Percentiles rank a stretch among this genome's conserved stretches.
Conservation (phyloP, 1,284 basidiomycete genomes). For the Leccinum angustisporum region DNA sequence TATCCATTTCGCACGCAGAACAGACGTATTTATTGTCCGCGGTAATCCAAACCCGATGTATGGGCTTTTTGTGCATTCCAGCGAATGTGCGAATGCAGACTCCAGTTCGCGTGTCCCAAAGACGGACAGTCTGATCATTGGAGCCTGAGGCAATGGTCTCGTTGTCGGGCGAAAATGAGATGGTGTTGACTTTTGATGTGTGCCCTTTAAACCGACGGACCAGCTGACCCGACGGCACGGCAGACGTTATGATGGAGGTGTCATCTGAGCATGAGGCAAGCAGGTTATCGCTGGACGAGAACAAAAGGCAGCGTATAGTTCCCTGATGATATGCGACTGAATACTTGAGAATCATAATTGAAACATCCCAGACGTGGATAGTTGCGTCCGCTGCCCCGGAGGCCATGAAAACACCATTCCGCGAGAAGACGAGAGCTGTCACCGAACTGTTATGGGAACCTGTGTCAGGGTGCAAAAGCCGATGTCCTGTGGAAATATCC, state of each 20-base stretch:
- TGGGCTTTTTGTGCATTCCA: conserved; percentile 16
- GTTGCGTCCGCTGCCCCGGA: conserved; percentile 19
- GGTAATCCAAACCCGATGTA: conserved; percentile 21
- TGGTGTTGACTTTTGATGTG: conserved; percentile 12
- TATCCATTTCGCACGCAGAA: conserved; percentile 14
- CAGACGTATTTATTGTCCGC: conserved; percentile 18
- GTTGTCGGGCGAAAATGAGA: conserved; percentile 24
- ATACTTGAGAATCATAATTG: conserved; percentile 2
- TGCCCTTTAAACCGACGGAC: conserved; percentile 14
- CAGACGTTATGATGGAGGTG: conserved; percentile 15
- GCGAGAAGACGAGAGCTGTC: conserved; percentile 15
- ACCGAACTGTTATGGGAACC: conserved; percentile 9
- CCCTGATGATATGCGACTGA: conserved; percentile 13
- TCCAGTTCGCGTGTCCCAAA: conserved; percentile 27
- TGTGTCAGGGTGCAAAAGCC: conserved; percentile 2
- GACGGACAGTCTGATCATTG: conserved; percentile 19
- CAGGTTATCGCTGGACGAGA: conserved; percentile 13
- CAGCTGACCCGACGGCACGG: conserved; percentile 10
- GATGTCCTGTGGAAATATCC: conserved; percentile 23
- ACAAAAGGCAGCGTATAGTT: conserved; percentile 13
- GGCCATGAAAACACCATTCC: conserved; percentile 11
- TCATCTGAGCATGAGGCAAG: conserved; percentile 28
- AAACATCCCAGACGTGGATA: conserved; percentile 17
- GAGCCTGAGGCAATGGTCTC: conserved; percentile 23
- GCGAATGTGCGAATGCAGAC: conserved; percentile 17